Percentiles rank a stretch among this genome's conserved stretches.
Evolutionary conservation across 495 filamentous ascomycete species (phyloP).

Genomic region (Penicillium crystallinum): DNA sequence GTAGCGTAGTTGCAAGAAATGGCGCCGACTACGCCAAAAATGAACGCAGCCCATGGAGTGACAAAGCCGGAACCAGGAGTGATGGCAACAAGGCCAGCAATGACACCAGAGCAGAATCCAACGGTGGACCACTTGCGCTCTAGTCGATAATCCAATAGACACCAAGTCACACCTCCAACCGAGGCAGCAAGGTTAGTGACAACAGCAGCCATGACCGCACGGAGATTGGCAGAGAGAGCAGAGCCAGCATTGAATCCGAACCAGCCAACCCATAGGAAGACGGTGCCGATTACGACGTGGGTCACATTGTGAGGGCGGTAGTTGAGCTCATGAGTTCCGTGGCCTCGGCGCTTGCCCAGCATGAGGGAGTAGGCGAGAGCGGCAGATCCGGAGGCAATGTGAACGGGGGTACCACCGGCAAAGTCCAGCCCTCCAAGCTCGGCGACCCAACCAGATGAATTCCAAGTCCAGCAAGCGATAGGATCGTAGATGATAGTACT

Average conservation of each 20-base stretch:
- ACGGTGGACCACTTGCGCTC: conserved; percentile 97
- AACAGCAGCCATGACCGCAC: conserved; percentile 59
- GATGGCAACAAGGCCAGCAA: conserved; percentile 88
- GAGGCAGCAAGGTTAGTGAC: conserved; percentile 52
- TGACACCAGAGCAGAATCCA: conserved; percentile 91
- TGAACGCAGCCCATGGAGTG: conserved; percentile 86
- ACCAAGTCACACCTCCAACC: conserved; percentile 91
- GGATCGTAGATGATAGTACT: conserved; percentile 90
- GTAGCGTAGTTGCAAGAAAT: conserved; percentile 90
- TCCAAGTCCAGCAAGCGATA: conserved; percentile 99
- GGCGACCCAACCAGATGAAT: conserved; percentile 76
- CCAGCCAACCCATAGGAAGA: conserved; percentile 99
- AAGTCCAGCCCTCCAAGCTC: conserved; percentile 88
- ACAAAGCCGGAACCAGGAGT: conserved; percentile 90
- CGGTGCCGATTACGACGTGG: conserved; percentile 92
- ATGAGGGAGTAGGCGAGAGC: conserved; percentile 84
- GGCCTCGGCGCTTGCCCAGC: conserved; percentile 77
- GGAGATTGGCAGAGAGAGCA: conserved; percentile 83
- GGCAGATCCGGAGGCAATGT: conserved; percentile 86
- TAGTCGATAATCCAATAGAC: conserved; percentile 86
- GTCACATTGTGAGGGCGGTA: conserved; percentile 98
- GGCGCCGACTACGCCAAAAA: conserved; percentile 82
- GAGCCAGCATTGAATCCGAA: conserved; percentile 97
- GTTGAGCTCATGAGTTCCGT: conserved; percentile 83
- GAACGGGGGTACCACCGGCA: conserved; percentile 92